Evolutionary conservation across 75 land plant genomes (phyloP).

Genomic region (Pinus tabuliformis): DNA sequence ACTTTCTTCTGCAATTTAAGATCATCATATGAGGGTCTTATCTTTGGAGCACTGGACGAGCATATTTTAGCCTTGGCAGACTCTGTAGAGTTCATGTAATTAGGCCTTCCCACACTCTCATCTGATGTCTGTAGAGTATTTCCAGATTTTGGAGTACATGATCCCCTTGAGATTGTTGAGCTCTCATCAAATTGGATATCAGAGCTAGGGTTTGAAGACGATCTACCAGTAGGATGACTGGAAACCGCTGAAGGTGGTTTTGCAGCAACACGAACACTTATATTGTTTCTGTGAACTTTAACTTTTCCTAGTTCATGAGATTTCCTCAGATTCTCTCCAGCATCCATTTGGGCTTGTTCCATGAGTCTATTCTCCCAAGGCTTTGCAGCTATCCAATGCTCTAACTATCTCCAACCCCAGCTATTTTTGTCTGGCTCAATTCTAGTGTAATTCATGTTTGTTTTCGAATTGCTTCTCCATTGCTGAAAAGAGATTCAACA

Average conservation of each 20-base stretch:
- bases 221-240: slow-evolving; percentile 17
- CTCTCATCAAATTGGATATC: slow-evolving; percentile 49
- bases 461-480: slow-evolving; percentile 20
- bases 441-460: not conserved
- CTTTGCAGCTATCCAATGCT: slow-evolving; percentile 90
- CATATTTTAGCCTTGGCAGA: slow-evolving; percentile 67
- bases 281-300: slow-evolving; percentile 52
- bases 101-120: slow-evolving; percentile 34
- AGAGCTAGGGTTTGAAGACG: slow-evolving; percentile 48
- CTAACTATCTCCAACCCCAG: slow-evolving; percentile 96
- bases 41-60: slow-evolving; percentile 18
- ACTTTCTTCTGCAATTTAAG: slow-evolving; percentile 9
- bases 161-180: slow-evolving; percentile 51
- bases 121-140: slow-evolving; percentile 20
- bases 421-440: slow-evolving; percentile 60
- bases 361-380: slow-evolving; percentile 88
- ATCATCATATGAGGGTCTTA: slow-evolving; percentile 25
- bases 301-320: slow-evolving; percentile 34
- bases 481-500: slow-evolving; percentile 24
- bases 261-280: slow-evolving; percentile 48
- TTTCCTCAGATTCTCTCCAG: slow-evolving; percentile 8
- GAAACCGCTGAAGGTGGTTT: slow-evolving; percentile 31
- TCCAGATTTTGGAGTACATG: slow-evolving; percentile 59
- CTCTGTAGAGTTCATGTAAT: slow-evolving; percentile 77
- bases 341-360: slow-evolving; percentile 21